Percentiles rank a stretch among this genome's conserved stretches.
These are phyloP conservation scores for Chaetomium fimeti DNA, from an alignment of 495 filamentous ascomycete species.

Conservation along the genomic window DNA sequence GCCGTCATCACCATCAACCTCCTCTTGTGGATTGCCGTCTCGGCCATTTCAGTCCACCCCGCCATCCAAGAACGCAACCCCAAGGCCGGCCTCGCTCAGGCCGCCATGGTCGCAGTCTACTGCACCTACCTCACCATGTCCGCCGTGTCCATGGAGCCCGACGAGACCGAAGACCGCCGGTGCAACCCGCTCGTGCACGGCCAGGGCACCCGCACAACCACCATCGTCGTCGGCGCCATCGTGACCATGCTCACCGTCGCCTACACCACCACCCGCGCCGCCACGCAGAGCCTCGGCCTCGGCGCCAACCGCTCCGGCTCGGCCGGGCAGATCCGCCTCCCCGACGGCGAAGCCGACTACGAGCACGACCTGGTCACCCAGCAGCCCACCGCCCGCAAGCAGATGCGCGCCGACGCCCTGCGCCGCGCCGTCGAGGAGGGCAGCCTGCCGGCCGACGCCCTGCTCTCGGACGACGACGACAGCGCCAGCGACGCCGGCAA, in stretches of 20 bases:
- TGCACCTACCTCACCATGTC: constrained; percentile 99
- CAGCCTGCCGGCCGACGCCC: constrained; percentile 83
- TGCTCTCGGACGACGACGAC: constrained; percentile 71
- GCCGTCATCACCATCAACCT: constrained; percentile 76
- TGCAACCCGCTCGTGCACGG: constrained; percentile 94
- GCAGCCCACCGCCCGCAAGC: constrained; percentile 74
- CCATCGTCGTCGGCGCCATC: constrained; percentile 85
- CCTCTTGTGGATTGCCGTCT: constrained; percentile 76
- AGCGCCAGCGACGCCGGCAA: constrained; percentile 39
- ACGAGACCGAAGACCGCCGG: constrained; percentile 66
- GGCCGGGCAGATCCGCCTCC: constrained; percentile 48
- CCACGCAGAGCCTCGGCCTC: constrained; percentile 87
- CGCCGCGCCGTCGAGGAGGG: constrained; percentile 90
- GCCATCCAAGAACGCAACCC: constrained; percentile 88
- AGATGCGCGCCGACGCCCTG: constrained; percentile 90
- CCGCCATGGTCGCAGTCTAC: constrained; percentile 96
- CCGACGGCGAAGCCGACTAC: constrained; percentile 54
- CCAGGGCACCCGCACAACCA: constrained; percentile 83
- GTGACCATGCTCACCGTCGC: constrained; percentile 96
- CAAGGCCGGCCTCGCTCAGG: constrained; percentile 89
- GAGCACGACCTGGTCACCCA: constrained; percentile 88
- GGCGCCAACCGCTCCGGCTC: constrained; percentile 55
- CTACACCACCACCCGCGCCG: constrained; percentile 95
- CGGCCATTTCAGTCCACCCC: constrained; percentile 83
- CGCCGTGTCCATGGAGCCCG: constrained; percentile 97